Evolutionary conservation across 306 rosid genomes (phyloP).

Genomic region (apple (Malus domestica)): DNA sequence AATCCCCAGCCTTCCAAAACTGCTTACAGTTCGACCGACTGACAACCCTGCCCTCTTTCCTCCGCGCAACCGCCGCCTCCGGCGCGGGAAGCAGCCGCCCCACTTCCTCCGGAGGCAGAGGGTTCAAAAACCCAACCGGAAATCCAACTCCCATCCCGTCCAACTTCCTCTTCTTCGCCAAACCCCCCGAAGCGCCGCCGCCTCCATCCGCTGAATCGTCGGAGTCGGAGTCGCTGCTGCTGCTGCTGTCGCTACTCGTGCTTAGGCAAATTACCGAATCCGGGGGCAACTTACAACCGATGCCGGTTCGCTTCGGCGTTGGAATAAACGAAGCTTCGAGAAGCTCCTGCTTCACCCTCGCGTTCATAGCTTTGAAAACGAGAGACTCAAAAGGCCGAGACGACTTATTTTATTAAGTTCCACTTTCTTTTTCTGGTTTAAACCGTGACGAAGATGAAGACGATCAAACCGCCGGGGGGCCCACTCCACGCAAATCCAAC

Average conservation of each 20-base stretch:
- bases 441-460: not conserved
- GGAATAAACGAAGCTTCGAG: not conserved
- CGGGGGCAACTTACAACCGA: not conserved
- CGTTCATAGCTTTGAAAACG: not conserved
- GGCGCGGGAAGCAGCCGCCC: constrained; percentile 18
- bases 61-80: not conserved
- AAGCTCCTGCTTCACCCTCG: constrained; percentile 40
- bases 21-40: constrained; percentile 35
- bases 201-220: not conserved
- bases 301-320: not conserved
- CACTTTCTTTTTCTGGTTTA: not conserved
- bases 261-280: constrained; percentile 42
- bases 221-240: constrained; percentile 36
- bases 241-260: constrained; percentile 32
- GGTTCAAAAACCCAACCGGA: constrained; percentile 48
- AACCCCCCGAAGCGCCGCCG: constrained; percentile 15
- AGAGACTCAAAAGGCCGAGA: not conserved
- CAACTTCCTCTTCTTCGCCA: constrained; percentile 32
- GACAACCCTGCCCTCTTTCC: not conserved
- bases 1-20: constrained; percentile 98
- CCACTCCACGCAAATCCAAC: not conserved
- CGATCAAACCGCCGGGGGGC: not conserved
- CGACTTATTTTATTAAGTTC: not conserved
- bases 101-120: constrained; percentile 9
- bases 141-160: constrained; percentile 29